Evolutionary conservation across 2,329 filamentous ascomycete species (phyloP).

Genomic region (Bipolaris cookei): DNA sequence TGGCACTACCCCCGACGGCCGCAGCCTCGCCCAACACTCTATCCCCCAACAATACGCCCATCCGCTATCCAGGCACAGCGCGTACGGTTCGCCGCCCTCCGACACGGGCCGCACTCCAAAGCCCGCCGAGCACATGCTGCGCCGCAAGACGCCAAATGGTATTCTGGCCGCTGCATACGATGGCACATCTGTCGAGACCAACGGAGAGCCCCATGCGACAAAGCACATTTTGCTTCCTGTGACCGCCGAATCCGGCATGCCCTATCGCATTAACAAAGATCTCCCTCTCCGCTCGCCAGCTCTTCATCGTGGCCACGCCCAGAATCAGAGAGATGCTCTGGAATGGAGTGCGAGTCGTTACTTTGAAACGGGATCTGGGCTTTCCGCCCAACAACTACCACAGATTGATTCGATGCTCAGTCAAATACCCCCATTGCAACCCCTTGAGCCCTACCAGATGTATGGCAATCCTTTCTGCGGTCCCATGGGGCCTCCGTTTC

Average conservation of each 20-base stretch:
- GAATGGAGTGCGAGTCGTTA: slow-evolving; percentile 48
- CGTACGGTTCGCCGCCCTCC: slow-evolving; percentile 40
- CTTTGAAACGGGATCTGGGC: slow-evolving; percentile 46
- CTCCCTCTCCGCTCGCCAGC: slow-evolving; percentile 45
- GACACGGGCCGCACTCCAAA: slow-evolving; percentile 38
- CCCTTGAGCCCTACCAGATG: slow-evolving; percentile 59
- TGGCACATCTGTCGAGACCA: slow-evolving; percentile 76
- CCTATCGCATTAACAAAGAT: slow-evolving; percentile 45
- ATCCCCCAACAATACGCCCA: slow-evolving; percentile 49
- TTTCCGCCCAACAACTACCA: slow-evolving; percentile 52
- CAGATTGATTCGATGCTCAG: slow-evolving; percentile 68
- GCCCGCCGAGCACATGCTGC: slow-evolving; percentile 74
- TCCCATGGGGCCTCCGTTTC: slow-evolving; percentile 43
- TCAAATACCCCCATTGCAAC: slow-evolving; percentile 64
- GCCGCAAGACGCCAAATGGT: slow-evolving; percentile 93
- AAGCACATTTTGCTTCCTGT: slow-evolving; percentile 84
- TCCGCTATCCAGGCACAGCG: slow-evolving; percentile 49
- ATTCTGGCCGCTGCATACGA: slow-evolving; percentile 92
- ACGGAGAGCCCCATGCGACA: slow-evolving; percentile 73
- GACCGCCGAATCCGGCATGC: slow-evolving; percentile 51
- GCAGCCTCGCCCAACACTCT: slow-evolving; percentile 30
- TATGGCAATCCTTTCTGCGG: slow-evolving; percentile 44
- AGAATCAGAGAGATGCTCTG: slow-evolving; percentile 29
- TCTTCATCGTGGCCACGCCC: slow-evolving; percentile 22
- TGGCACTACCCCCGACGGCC: slow-evolving; percentile 34